Conservation (phyloP, 495 filamentous ascomycete genomes). For the Aspergillus incahuasiensis region DNA sequence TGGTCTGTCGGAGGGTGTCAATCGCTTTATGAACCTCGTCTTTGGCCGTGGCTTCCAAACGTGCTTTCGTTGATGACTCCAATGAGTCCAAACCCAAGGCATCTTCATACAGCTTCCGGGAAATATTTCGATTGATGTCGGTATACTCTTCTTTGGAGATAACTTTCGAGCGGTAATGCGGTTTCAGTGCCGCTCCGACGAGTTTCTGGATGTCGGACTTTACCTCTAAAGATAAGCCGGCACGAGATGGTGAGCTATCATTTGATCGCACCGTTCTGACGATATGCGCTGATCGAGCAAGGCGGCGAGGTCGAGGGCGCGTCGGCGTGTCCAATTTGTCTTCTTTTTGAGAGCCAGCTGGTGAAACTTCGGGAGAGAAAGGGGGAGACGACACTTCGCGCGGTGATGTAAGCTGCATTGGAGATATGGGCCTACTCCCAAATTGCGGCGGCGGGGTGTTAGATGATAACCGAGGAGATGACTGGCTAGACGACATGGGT, state of each 20-base stretch:
- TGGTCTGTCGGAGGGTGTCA: slow-evolving; percentile 24
- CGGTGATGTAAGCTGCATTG: slow-evolving; percentile 62
- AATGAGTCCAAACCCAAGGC: slow-evolving; percentile 58
- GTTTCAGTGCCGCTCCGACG: slow-evolving; percentile 70
- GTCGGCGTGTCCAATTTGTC: slow-evolving; percentile 12
- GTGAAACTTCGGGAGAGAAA: slow-evolving; percentile 49
- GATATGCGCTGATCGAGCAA: slow-evolving; percentile 32
- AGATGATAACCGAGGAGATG: slow-evolving; percentile 65
- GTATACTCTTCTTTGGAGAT: slow-evolving; percentile 81
- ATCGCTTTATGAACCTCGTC: slow-evolving; percentile 71
- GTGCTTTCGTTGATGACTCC: slow-evolving; percentile 51
- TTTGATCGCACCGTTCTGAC: slow-evolving; percentile 37
- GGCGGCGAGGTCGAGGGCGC: slow-evolving; percentile 22
- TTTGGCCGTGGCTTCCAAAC: slow-evolving; percentile 65
- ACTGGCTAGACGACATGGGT: slow-evolving; percentile 60
- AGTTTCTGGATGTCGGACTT: slow-evolving; percentile 80
- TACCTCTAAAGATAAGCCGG: slow-evolving; percentile 59
- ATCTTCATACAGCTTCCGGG: slow-evolving; percentile 77
- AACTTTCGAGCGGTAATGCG: slow-evolving; percentile 63
- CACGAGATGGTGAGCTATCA: slow-evolving; percentile 52
- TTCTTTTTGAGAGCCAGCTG: slow-evolving; percentile 24
- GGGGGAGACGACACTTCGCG: slow-evolving; percentile 56
- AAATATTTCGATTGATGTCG: slow-evolving; percentile 79
- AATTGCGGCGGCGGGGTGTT: slow-evolving; percentile 66
- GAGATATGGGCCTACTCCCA: slow-evolving; percentile 60